phyloP scores from a whole-genome alignment of 176 grass and related monocot genomes.

The Rhipidocladum racemiflorum region DNA sequence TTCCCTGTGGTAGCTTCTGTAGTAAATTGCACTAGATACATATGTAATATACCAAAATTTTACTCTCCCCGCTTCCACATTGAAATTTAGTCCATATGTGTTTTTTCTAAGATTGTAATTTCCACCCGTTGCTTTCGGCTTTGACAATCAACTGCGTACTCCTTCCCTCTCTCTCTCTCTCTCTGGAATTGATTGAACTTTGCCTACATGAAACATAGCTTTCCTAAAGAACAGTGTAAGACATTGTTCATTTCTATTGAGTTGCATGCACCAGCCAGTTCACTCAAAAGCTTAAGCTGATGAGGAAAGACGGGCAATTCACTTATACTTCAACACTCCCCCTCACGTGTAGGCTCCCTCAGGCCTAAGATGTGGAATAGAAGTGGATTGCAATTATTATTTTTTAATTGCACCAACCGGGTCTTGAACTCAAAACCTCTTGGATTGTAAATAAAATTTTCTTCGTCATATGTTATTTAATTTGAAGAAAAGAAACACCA shows the following conservation, averaged over 20 bases:
- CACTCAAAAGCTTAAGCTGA: too few relatives aligned
- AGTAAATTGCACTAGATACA: background rate
- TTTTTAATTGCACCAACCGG: too few relatives aligned
- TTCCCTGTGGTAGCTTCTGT: background rate
- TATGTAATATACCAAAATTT: background rate
- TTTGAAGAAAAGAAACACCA: slow-evolving; percentile 5
- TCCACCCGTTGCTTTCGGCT: background rate
- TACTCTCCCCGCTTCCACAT: background rate
- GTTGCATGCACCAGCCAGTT: too few relatives aligned
- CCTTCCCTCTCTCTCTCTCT: background rate
- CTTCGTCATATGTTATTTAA: too few relatives aligned
- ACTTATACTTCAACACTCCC: too few relatives aligned
- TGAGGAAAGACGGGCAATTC: too few relatives aligned
- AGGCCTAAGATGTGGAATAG: too few relatives aligned
- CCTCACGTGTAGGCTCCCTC: too few relatives aligned
- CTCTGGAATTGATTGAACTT: background rate
- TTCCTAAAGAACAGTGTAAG: background rate
- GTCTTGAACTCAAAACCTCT: too few relatives aligned
- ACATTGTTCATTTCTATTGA: background rate
- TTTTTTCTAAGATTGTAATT: background rate
- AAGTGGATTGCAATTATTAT: too few relatives aligned
- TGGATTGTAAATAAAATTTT: too few relatives aligned
- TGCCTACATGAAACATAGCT: background rate
- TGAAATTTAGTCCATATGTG: background rate
- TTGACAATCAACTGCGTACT: background rate